Conservation (phyloP, 1,139 yeast species). For the Spencermartinsiella ligniputridi region DNA sequence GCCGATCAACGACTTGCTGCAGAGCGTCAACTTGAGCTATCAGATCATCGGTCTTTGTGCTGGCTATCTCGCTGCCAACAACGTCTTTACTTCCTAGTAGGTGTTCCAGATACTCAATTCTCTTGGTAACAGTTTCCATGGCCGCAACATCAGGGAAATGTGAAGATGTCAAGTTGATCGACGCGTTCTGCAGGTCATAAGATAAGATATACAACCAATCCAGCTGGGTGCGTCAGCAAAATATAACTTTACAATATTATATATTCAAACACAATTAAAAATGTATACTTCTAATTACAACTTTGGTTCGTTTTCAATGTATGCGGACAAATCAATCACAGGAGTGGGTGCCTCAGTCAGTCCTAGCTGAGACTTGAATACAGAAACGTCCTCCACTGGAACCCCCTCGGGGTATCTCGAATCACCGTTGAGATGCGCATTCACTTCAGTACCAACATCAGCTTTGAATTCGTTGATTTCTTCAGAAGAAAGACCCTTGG, state of each 20-base stretch:
- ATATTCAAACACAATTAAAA: too few relatives aligned
- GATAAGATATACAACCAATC: too few relatives aligned
- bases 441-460: conserved; percentile 15
- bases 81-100: background rate
- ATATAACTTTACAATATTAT: too few relatives aligned
- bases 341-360: conserved; percentile 35
- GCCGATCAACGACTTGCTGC: conserved; percentile 10
- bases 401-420: conserved; percentile 22
- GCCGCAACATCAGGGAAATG: too few relatives aligned
- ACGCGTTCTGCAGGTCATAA: too few relatives aligned
- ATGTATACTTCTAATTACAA: too few relatives aligned
- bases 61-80: background rate
- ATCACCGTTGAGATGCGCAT: conserved; percentile 6
- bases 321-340: conserved; percentile 27
- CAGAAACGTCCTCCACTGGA: conserved; percentile 23
- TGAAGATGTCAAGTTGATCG: too few relatives aligned
- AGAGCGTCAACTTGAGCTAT: conserved; percentile 16
- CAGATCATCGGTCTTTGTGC: background rate
- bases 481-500: conserved; percentile 14
- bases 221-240: too few relatives aligned
- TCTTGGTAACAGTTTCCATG: conserved; percentile 10
- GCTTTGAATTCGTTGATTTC: conserved; percentile 16
- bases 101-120: conserved; percentile 16
- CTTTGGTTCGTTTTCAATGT: conserved; percentile 28
- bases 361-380: conserved; percentile 29